Evolutionary conservation across 2,329 filamentous ascomycete species (phyloP).

Genomic region (Cyphellophora europaea): DNA sequence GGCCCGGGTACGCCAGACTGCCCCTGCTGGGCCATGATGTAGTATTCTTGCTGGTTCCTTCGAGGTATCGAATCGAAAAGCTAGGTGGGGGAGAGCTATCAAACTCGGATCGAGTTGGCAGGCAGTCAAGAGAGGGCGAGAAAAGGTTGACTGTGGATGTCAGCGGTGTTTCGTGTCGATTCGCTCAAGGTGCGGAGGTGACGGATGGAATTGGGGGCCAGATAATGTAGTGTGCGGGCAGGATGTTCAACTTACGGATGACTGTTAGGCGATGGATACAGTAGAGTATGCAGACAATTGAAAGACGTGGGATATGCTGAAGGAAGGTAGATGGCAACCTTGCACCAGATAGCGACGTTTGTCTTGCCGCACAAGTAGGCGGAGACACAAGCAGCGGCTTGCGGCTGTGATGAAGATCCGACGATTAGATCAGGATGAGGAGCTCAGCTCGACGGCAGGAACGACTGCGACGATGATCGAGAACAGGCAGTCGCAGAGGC

Average conservation of each 20-base stretch:
- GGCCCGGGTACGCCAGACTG: slow-evolving; percentile 53
- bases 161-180: too few relatives aligned
- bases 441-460: too few relatives aligned
- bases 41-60: too few relatives aligned
- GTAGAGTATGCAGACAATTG: too few relatives aligned
- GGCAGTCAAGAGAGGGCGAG: too few relatives aligned
- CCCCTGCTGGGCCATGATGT: slow-evolving; percentile 58
- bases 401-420: neutral
- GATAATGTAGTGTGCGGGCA: neutral
- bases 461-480: too few relatives aligned
- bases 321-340: too few relatives aligned
- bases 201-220: neutral
- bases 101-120: too few relatives aligned
- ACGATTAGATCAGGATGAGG: slow-evolving; percentile 1
- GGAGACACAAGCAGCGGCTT: slow-evolving; percentile 1
- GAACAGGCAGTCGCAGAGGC: too few relatives aligned
- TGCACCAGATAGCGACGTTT: neutral
- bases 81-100: too few relatives aligned
- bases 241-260: neutral
- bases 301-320: neutral
- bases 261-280: neutral
- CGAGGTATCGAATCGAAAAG: too few relatives aligned
- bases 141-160: too few relatives aligned
- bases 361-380: neutral
- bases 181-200: slow-evolving; percentile 1